Evolutionary conservation across 1,284 basidiomycete species (phyloP).

Genomic region (Taiwanofungus camphoratus): DNA sequence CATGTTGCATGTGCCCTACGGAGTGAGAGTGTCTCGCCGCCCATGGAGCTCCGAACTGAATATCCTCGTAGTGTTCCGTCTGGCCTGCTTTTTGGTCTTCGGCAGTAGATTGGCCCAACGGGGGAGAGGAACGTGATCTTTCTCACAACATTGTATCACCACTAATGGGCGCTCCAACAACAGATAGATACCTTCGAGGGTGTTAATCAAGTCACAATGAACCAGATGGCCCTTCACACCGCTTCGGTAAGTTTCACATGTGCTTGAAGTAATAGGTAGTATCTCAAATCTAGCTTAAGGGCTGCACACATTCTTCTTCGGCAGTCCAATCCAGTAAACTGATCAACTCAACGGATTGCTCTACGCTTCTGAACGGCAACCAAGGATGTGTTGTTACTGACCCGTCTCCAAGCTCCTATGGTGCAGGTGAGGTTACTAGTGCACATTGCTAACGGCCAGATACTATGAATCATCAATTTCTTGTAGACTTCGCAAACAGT

Average conservation of each 20-base stretch:
- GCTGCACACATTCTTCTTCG: conserved; percentile 45
- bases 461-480: too few relatives aligned
- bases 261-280: not conserved
- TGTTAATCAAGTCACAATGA: conserved; percentile 55
- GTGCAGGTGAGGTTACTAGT: conserved; percentile 28
- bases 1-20: conserved; percentile 65
- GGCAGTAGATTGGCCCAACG: conserved; percentile 55
- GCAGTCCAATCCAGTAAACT: conserved; percentile 46
- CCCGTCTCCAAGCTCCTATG: conserved; percentile 51
- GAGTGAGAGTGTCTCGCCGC: conserved; percentile 27
- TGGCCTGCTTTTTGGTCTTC: conserved; percentile 73
- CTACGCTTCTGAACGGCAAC: conserved; percentile 46
- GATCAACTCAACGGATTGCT: conserved; percentile 58
- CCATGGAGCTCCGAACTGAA: conserved; percentile 3
- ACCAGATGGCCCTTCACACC: conserved; percentile 70
- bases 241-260: conserved; percentile 29
- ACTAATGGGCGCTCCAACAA: not conserved
- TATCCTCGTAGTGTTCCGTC: conserved; percentile 52
- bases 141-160: too few relatives aligned
- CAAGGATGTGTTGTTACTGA: conserved; percentile 59
- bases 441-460: conserved; percentile 4
- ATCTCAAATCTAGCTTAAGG: conserved; percentile 25
- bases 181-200: conserved; percentile 73
- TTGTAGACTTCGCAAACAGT: conserved; percentile 46
- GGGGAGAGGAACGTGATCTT: conserved; percentile 36